phyloP scores from a whole-genome alignment of 352 stramenopile genomes.

The Phytophthora colocasiae region DNA sequence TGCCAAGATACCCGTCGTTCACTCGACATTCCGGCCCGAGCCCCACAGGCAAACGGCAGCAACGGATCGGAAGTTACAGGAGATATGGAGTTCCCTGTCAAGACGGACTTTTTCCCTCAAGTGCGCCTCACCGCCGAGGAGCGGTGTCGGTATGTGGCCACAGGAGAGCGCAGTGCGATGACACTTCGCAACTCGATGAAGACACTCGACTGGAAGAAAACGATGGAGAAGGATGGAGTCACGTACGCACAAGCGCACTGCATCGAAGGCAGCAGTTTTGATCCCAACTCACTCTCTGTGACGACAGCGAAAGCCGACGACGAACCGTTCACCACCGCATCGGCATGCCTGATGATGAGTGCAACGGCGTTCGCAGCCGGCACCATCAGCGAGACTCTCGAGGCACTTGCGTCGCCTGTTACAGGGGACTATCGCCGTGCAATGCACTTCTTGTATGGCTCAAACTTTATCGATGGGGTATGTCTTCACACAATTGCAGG shows the following conservation, averaged over 20 bases:
- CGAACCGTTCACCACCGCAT: conserved; percentile 15
- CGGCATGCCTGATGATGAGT: conserved; percentile 68
- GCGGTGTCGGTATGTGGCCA: conserved; percentile 48
- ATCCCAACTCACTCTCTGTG: conserved; percentile 9
- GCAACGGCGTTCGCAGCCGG: conserved; percentile 59
- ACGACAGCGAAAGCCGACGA: background rate
- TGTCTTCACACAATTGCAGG: conserved; percentile 60
- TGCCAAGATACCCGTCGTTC: conserved; percentile 3
- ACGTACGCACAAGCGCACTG: conserved; percentile 70
- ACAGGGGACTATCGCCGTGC: conserved; percentile 72
- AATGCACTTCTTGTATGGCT: conserved; percentile 72
- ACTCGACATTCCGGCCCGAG: background rate
- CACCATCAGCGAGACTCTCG: conserved; percentile 72
- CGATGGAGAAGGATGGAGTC: conserved; percentile 61
- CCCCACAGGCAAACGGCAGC: background rate
- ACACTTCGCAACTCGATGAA: conserved; percentile 54
- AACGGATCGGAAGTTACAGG: background rate
- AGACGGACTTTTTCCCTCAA: conserved; percentile 73
- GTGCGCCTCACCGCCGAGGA: conserved; percentile 61
- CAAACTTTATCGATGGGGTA: conserved; percentile 67
- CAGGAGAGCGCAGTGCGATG: conserved; percentile 48
- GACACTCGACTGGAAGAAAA: conserved; percentile 66
- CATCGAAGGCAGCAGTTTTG: conserved; percentile 43
- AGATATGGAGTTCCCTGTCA: conserved; percentile 76
- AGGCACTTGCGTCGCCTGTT: conserved; percentile 64